A percentile compares a stretch with the other conserved stretches of the same genome.
These are phyloP conservation scores for Pholiota microspora DNA, from an alignment of 768 basidiomycete genomes.

Conservation along the genomic window DNA sequence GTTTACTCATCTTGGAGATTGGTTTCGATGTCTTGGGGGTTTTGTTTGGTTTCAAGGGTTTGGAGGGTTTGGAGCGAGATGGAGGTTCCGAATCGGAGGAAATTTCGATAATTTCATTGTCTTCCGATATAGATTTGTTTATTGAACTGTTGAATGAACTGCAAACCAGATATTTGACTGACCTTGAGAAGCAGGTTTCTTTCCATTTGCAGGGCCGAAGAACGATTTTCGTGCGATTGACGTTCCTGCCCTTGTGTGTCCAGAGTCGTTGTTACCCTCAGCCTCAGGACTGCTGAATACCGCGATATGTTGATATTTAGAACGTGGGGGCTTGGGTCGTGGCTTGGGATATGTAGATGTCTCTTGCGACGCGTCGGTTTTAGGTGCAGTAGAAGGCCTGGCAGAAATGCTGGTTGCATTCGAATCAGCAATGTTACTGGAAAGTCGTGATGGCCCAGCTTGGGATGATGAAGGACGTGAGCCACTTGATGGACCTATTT, in stretches of 20 bases:
- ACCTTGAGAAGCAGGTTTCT: neutral
- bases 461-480: neutral
- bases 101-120: slow-evolving; percentile 3
- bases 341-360: neutral
- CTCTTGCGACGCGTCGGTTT: neutral
- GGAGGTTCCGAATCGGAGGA: slow-evolving; percentile 3
- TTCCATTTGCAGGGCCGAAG: neutral
- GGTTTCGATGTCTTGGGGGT: too few relatives aligned
- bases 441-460: slow-evolving; percentile 2
- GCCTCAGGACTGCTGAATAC: neutral
- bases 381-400: neutral
- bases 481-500: neutral
- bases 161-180: neutral
- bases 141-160: neutral
- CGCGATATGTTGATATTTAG: neutral
- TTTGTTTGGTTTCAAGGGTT: neutral
- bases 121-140: neutral
- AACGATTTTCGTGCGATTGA: too few relatives aligned
- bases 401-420: neutral
- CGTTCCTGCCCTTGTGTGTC: too few relatives aligned
- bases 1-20: too few relatives aligned
- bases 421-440: neutral
- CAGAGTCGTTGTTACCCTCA: neutral
- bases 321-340: neutral
- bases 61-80: neutral